Percentiles rank a stretch among this genome's conserved stretches.
phyloP scores from a whole-genome alignment of 2,329 filamentous ascomycete species.

The Mycocentrospora acerina region DNA sequence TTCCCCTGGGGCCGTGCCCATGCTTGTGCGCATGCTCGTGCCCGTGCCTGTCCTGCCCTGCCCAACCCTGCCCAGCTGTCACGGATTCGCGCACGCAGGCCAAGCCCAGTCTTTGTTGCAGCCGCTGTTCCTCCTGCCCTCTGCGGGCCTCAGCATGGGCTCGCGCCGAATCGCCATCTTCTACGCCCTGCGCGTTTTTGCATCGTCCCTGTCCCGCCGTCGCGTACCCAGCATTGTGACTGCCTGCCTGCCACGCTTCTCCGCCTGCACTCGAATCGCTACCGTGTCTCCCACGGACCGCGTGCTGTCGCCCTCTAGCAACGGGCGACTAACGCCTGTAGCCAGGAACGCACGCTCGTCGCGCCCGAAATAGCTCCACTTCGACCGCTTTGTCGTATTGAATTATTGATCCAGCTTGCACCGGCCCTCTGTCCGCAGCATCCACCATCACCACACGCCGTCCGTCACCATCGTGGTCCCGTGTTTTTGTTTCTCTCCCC shows the following conservation, averaged over 20 bases:
- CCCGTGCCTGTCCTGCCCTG: too few species aligned
- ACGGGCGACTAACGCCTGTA: conserved; percentile 21
- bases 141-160: conserved; percentile 22
- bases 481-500: too few species aligned
- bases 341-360: conserved; percentile 23
- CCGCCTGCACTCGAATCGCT: too few species aligned
- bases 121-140: conserved; percentile 21
- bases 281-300: conserved; percentile 1
- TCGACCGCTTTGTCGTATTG: not conserved
- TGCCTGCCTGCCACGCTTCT: too few species aligned
- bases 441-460: conserved; percentile 5
- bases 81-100: conserved; percentile 13
- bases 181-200: conserved; percentile 4
- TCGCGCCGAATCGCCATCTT: conserved; percentile 13
- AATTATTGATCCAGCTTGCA: too few species aligned
- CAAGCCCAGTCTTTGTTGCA: conserved; percentile 10
- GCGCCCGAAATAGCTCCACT: conserved; percentile 25
- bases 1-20: too few species aligned
- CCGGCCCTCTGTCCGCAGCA: conserved; percentile 2
- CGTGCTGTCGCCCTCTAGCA: conserved; percentile 9
- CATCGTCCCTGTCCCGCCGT: conserved; percentile 6
- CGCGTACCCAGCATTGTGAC: not conserved
- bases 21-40: conserved; percentile 2
- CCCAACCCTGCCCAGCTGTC: too few species aligned
- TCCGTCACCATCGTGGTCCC: too few species aligned